Conservation (phyloP, 2,329 filamentous ascomycete species). For the Didymella keratinophila region DNA sequence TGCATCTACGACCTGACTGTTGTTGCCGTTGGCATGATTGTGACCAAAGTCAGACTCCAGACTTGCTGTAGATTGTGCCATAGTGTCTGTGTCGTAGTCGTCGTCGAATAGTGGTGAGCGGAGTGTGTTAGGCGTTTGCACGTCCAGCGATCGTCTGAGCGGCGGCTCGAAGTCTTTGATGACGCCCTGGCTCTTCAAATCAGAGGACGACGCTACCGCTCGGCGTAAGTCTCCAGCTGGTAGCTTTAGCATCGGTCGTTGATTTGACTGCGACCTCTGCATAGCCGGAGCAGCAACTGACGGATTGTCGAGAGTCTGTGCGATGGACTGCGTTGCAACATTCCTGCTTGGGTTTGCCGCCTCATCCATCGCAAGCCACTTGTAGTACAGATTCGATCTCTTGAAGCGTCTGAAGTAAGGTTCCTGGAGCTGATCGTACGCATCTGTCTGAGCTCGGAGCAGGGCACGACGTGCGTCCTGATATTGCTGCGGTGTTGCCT, state of each 20-base stretch:
- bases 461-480: slow-evolving; percentile 82
- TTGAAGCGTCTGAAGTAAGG: slow-evolving; percentile 86
- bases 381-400: slow-evolving; percentile 93
- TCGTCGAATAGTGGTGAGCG: slow-evolving; percentile 77
- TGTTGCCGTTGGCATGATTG: slow-evolving; percentile 62
- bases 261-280: slow-evolving; percentile 56
- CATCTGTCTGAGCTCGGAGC: slow-evolving; percentile 79
- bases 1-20: slow-evolving; percentile 84
- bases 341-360: slow-evolving; percentile 48
- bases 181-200: slow-evolving; percentile 61
- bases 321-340: slow-evolving; percentile 36
- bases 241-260: slow-evolving; percentile 43
- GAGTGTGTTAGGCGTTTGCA: slow-evolving; percentile 56
- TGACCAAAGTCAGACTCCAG: slow-evolving; percentile 69
- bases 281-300: slow-evolving; percentile 46
- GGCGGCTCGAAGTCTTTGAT: slow-evolving; percentile 56
- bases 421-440: slow-evolving; percentile 84
- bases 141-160: slow-evolving; percentile 75
- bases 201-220: slow-evolving; percentile 67
- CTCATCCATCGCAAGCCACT: slow-evolving; percentile 91
- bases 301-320: slow-evolving; percentile 39
- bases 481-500: slow-evolving; percentile 82
- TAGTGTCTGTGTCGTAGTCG: slow-evolving; percentile 75
- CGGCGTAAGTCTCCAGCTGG: slow-evolving; percentile 60
- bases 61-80: slow-evolving; percentile 80